These are phyloP conservation scores for Calonectria pauciramosa DNA, from an alignment of 2,329 filamentous ascomycete species.

Conservation along the genomic window DNA sequence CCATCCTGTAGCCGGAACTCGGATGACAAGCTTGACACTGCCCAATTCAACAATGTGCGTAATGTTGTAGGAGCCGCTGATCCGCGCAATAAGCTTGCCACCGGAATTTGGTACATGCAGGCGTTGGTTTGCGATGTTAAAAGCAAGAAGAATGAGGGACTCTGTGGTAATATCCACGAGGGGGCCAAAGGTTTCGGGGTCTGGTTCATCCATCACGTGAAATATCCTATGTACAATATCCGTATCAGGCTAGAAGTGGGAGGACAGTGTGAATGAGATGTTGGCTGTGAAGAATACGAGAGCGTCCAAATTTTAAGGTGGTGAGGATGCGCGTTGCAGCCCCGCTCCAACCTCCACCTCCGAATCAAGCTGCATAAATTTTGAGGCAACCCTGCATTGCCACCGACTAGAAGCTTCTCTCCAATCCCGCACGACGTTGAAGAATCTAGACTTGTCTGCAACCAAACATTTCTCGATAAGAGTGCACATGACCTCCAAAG, in stretches of 20 bases:
- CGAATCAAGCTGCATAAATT: conserved; percentile 32
- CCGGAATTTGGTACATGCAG: neutral
- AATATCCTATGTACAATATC: neutral
- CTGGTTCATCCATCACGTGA: neutral
- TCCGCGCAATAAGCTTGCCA: neutral
- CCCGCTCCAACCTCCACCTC: conserved; percentile 38
- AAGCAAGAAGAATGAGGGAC: neutral
- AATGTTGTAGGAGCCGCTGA: neutral
- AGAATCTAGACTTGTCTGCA: conserved; percentile 44
- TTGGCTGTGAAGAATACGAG: neutral
- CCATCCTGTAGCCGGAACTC: conserved; percentile 12
- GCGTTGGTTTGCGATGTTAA: neutral
- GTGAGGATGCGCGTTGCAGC: neutral
- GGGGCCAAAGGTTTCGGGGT: neutral
- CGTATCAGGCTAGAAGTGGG: neutral
- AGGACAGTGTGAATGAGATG: neutral
- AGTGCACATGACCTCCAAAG: conserved; percentile 47
- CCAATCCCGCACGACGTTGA: conserved; percentile 41
- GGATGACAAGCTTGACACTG: conserved; percentile 11
- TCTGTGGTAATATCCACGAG: neutral
- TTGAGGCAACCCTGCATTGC: conserved; percentile 44
- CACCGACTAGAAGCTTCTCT: conserved; percentile 38
- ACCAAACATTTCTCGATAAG: conserved; percentile 44
- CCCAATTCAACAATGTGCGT: conserved; percentile 5
- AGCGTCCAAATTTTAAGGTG: neutral